Evolutionary conservation across 176 grass and related monocot species (phyloP).

Genomic region (Thalia dealbata): DNA sequence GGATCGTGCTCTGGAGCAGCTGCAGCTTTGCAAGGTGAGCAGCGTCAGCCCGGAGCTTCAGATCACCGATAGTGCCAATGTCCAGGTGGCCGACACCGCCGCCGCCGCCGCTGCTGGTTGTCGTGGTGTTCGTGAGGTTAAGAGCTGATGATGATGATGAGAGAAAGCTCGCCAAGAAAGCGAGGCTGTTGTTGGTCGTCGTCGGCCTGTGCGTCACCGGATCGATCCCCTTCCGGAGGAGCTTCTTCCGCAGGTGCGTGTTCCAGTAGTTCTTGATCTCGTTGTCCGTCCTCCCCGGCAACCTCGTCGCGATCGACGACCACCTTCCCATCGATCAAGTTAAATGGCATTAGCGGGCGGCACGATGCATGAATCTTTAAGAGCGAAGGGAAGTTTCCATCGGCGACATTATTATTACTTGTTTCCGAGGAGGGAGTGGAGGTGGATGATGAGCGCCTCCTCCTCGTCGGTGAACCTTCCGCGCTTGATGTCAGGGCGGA

Average conservation of each 20-base stretch:
- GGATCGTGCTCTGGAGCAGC: neutral
- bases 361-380: too few relatives aligned
- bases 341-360: too few relatives aligned
- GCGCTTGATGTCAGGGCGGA: slow-evolving; percentile 15
- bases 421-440: slow-evolving; percentile 5
- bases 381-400: too few relatives aligned
- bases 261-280: slow-evolving; percentile 17
- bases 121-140: neutral
- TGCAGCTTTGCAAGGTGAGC: neutral
- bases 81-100: too few relatives aligned
- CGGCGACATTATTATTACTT: too few relatives aligned
- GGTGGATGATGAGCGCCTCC: slow-evolving; percentile 8
- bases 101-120: neutral
- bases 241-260: slow-evolving; percentile 4
- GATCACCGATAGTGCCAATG: neutral
- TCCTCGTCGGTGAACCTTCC: slow-evolving; percentile 12
- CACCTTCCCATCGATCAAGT: neutral
- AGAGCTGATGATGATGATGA: neutral
- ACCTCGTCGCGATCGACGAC: neutral
- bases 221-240: neutral
- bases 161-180: neutral
- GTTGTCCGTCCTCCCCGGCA: slow-evolving; percentile 9
- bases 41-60: neutral
- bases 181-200: neutral
- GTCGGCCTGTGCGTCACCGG: slow-evolving; percentile 2